phyloP scores from a whole-genome alignment of 768 basidiomycete species.

The Termitomyces eurrhizus region DNA sequence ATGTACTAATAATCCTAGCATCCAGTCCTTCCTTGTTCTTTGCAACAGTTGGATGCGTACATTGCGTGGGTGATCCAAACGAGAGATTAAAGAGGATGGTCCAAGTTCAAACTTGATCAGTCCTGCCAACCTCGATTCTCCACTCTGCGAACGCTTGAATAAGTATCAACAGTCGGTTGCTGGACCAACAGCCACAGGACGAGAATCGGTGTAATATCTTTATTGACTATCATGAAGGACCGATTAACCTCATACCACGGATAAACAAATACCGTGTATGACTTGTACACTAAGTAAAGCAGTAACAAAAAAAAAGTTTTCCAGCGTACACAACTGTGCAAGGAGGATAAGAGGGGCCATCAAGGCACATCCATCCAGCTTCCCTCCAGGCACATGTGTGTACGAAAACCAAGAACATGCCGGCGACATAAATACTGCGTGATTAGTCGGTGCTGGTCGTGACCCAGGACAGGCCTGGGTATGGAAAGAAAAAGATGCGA shows the following conservation, averaged over 20 bases:
- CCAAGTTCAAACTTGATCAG: too few species aligned
- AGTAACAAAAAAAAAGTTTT: constrained; percentile 1
- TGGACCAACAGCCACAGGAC: not conserved
- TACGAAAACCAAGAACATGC: constrained; percentile 8
- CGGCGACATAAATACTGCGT: constrained; percentile 16
- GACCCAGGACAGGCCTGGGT: constrained; percentile 3
- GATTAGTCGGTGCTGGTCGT: constrained; percentile 14
- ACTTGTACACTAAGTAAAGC: not conserved
- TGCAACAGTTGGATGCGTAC: not conserved
- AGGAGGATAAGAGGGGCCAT: constrained; percentile 10
- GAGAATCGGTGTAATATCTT: not conserved
- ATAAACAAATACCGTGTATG: not conserved
- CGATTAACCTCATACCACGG: not conserved
- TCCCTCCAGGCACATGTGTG: constrained; percentile 1
- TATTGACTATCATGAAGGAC: not conserved
- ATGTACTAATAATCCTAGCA: not conserved
- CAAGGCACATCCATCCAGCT: constrained; percentile 10
- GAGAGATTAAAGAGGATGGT: too few species aligned
- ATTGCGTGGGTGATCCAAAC: not conserved
- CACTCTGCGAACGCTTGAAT: too few species aligned
- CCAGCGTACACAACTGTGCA: constrained; percentile 13
- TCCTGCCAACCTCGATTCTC: too few species aligned
- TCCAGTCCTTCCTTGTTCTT: not conserved
- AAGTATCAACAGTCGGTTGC: too few species aligned
- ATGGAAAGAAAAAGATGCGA: not conserved